These are phyloP conservation scores for Raddia distichophylla DNA, from an alignment of 176 grass and related monocot genomes.

Conservation along the genomic window DNA sequence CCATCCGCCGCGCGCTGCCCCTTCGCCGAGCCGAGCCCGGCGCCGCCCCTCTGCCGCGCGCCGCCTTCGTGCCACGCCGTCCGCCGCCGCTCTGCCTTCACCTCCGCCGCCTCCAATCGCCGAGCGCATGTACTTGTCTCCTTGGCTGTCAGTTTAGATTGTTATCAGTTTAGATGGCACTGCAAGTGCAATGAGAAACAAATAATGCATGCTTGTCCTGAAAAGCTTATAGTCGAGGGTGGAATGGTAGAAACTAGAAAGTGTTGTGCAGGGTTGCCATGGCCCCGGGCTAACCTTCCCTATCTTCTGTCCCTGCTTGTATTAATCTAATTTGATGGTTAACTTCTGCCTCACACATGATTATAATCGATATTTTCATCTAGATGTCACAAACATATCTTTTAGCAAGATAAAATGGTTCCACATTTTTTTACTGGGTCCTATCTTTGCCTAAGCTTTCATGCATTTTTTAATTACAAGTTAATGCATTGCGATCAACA, in stretches of 20 bases:
- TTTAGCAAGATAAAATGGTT: background rate
- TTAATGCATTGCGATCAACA: too few relatives aligned
- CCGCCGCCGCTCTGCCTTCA: too few relatives aligned
- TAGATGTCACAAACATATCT: background rate
- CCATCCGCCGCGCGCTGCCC: too few relatives aligned
- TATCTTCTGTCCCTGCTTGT: background rate
- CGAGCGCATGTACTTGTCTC: slow-evolving; percentile 60
- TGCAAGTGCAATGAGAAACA: background rate
- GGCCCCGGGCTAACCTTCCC: too few relatives aligned
- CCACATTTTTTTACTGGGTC: background rate
- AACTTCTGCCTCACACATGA: background rate
- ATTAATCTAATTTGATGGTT: background rate
- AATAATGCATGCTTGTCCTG: background rate
- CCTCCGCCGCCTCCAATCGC: too few relatives aligned
- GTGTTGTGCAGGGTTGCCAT: too few relatives aligned
- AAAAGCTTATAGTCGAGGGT: background rate
- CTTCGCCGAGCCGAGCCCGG: too few relatives aligned
- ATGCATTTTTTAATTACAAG: too few relatives aligned
- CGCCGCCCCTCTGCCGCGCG: too few relatives aligned
- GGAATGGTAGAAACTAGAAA: too few relatives aligned
- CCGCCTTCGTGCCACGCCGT: too few relatives aligned
- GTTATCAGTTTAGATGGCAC: slow-evolving; percentile 24
- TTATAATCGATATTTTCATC: background rate
- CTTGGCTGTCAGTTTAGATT: background rate
- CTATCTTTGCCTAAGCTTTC: background rate